Percentiles rank a stretch among this genome's conserved stretches.
Conservation (phyloP, 116 monocot genomes). For the Cymodocea nodosa region DNA sequence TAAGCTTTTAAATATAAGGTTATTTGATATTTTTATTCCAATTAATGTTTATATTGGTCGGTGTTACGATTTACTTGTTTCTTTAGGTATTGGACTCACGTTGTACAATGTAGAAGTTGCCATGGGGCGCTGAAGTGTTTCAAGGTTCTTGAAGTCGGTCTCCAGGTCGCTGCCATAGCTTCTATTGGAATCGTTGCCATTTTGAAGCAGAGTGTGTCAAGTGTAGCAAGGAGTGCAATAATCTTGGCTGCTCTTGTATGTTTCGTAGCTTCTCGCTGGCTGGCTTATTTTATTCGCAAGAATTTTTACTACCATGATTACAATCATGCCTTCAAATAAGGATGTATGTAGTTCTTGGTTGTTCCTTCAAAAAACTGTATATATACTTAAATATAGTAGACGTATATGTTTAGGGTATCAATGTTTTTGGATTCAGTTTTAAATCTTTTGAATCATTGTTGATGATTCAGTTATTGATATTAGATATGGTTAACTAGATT, state of each 20-base stretch:
- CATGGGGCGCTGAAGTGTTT: conserved; percentile 39
- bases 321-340: conserved; percentile 66
- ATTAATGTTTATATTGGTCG: too few relatives aligned
- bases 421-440: not conserved
- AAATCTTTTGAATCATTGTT: too few relatives aligned
- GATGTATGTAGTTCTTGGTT: too few relatives aligned
- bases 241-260: conserved; percentile 45
- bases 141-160: conserved; percentile 41
- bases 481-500: too few relatives aligned
- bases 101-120: conserved; percentile 79
- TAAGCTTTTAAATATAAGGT: too few relatives aligned
- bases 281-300: conserved; percentile 68
- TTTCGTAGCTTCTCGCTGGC: conserved; percentile 60
- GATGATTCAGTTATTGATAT: too few relatives aligned
- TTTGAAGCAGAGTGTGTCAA: conserved; percentile 30
- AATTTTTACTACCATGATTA: conserved; percentile 93
- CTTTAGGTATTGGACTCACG: conserved; percentile 73
- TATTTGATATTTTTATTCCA: too few relatives aligned
- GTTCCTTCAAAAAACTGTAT: too few relatives aligned
- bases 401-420: too few relatives aligned
- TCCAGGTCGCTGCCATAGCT: conserved; percentile 51
- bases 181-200: conserved; percentile 51
- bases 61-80: not conserved
- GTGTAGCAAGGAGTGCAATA: conserved; percentile 25
- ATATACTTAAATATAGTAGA: too few relatives aligned